A percentile compares a stretch with the other conserved stretches of the same genome.
Evolutionary conservation across 139 green algal species (phyloP).

Genomic region (Micromonas commoda): DNA sequence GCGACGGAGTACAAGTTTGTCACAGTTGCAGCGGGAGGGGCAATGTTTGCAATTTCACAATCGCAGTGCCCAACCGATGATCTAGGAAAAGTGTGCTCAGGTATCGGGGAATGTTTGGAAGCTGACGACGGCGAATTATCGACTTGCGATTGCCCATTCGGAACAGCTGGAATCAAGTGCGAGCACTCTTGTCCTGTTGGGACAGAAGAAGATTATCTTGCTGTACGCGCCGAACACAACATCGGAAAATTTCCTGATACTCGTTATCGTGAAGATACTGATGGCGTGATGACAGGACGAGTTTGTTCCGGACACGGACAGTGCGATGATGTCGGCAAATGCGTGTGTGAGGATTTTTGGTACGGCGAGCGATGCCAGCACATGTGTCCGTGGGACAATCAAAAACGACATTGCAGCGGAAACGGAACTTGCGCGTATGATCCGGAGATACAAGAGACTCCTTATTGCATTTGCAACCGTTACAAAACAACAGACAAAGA

Average conservation of each 20-base stretch:
- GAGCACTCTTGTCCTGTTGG: constrained; percentile 15
- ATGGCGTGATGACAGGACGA: not conserved
- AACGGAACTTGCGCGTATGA: constrained; percentile 24
- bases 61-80: not conserved
- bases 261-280: not conserved
- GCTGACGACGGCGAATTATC: not conserved
- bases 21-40: not conserved
- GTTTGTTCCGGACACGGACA: constrained; percentile 14
- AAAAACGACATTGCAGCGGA: not conserved
- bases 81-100: constrained; percentile 1
- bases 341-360: constrained; percentile 16
- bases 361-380: constrained; percentile 2
- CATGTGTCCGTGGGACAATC: not conserved
- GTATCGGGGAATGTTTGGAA: not conserved
- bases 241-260: not conserved
- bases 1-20: not conserved
- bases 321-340: not conserved
- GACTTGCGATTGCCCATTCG: not conserved
- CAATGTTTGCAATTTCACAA: not conserved
- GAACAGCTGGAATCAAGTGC: not conserved
- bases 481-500: not conserved
- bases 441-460: not conserved
- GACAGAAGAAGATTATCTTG: not conserved
- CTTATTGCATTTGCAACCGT: constrained; percentile 23
- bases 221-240: not conserved